Conservation (phyloP, 345 rosid genomes). For the Kernera saxatilis region DNA sequence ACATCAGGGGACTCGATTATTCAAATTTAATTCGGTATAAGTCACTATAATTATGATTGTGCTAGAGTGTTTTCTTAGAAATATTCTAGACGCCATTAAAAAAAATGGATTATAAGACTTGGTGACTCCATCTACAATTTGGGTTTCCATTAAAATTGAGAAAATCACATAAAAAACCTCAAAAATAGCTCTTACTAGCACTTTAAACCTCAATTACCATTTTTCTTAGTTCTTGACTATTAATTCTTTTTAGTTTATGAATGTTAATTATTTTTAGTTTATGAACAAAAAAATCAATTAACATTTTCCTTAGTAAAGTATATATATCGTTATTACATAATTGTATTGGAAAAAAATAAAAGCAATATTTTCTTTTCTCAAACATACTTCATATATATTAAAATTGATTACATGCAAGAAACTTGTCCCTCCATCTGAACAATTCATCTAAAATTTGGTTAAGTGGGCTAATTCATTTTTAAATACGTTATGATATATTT, state of each 20-base stretch:
- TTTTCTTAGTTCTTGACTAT: no score
- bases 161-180: no score
- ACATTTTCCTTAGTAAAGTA: not conserved
- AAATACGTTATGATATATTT: no score
- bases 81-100: not conserved
- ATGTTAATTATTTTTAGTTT: not conserved
- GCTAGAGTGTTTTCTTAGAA: not conserved
- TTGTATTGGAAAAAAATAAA: not conserved
- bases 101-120: not conserved
- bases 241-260: not conserved
- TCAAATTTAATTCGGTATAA: slow-evolving; percentile 13
- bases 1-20: not conserved
- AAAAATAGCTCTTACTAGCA: no score
- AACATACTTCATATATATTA: no score
- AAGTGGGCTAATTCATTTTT: not conserved
- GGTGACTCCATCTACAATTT: not conserved
- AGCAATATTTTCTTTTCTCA: no score
- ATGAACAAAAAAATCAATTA: not conserved
- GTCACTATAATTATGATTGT: slow-evolving; percentile 4
- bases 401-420: no score
- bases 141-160: not conserved
- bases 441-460: not conserved
- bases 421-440: not conserved
- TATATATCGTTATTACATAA: no score
- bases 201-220: no score